Evolutionary conservation across 1,284 basidiomycete genomes (phyloP), one percentile per base, ranked within the genome.

Genomic region (Ustilago nuda): DNA sequence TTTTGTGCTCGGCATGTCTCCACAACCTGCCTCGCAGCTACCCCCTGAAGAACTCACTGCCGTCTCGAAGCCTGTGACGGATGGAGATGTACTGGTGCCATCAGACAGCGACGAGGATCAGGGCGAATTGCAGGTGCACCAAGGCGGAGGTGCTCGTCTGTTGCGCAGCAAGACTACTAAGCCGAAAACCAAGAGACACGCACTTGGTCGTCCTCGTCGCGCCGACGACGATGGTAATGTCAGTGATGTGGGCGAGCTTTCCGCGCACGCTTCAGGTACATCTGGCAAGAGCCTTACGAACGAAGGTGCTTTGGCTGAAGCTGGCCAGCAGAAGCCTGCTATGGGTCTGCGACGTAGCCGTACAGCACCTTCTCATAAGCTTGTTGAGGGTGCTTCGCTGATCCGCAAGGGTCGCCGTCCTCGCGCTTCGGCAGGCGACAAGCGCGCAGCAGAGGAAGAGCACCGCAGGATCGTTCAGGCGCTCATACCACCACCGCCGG

Each of bases 31-130:
- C 11, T 69, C 79, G 15, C 76, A 82, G 39, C 51, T 83, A 17
- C 61, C 60, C 0, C 72, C 75, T 3, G 76, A 72, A 35, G 78
- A 85, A 37, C 71, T 86, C 39, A 83, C 84, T 1, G 77, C 71
- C 4, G 80, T 83, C 4, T 79, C 78, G 13, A 74, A 71, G 36
- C 71, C 79, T 3, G 54, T 73, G 19, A 56, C 61, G 2, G 66
- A 65, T 12, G 65, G 73, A 12, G 62, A 78, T 27, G 43, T 77
- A 8, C 50, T 85, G 30, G 67, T 74, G 11, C 80, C 82, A 2
- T 84, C 82, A 19, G 84, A 86, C 56, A 84, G 82, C 36, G 84
- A 86, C 57, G 84, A 85, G 61, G 84, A 86, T 3, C 80, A 81
- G 19, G 84, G 78, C 30, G 80, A 78, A 32, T 58, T 84, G 46